phyloP scores from a whole-genome alignment of 208 protist species.

The Trypanosoma avium region DNA sequence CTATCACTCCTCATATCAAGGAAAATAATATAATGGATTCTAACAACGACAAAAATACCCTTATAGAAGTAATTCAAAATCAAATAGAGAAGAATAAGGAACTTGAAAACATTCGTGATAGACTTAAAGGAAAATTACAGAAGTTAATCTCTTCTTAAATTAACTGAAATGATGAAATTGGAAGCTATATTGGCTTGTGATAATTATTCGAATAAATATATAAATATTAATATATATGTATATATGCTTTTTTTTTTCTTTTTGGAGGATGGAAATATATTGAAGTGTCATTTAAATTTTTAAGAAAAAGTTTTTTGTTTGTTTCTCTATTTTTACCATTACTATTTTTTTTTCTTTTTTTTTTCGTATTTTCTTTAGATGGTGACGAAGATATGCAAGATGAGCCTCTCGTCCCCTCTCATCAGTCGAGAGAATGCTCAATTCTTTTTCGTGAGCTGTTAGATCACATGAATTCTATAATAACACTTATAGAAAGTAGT shows the following conservation, averaged over 20 bases:
- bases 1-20: no score
- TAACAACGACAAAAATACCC: neutral
- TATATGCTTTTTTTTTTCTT: neutral
- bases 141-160: conserved; percentile 10
- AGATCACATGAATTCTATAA: conserved; percentile 12
- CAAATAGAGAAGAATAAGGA: conserved; percentile 32
- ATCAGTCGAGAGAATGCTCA: neutral
- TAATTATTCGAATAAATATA: no score
- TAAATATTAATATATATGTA: neutral
- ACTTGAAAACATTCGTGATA: conserved; percentile 30
- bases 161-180: no score
- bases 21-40: neutral
- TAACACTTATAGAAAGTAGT: neutral
- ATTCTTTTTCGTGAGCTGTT: conserved; percentile 11
- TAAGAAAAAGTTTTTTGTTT: neutral
- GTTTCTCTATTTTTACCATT: neutral
- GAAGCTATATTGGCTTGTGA: no score
- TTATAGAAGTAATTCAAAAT: conserved; percentile 6
- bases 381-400: conserved; percentile 8
- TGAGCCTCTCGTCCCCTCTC: neutral
- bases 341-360: conserved; percentile 1
- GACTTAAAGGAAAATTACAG: conserved; percentile 27
- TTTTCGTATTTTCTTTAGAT: neutral
- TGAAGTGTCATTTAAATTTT: neutral
- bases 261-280: neutral